Evolutionary conservation across 208 protist genomes (phyloP).

Genomic region (Acanthamoeba lugdunensis): DNA sequence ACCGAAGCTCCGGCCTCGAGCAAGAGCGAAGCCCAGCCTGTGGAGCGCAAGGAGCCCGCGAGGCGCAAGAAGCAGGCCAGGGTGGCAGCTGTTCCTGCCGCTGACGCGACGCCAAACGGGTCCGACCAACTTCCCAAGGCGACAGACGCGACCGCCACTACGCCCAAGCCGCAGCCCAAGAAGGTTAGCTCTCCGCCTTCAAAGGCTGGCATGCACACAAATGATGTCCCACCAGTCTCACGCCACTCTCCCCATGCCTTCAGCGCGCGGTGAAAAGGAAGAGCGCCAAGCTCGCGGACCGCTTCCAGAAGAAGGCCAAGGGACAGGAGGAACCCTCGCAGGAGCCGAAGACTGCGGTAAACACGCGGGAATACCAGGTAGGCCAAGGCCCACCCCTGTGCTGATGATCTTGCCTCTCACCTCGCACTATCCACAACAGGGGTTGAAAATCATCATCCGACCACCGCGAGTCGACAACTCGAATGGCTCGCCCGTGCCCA

Average conservation of each 20-base stretch:
- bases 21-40: background rate
- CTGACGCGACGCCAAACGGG: background rate
- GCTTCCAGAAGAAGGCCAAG: slow-evolving; percentile 32
- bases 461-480: slow-evolving; percentile 1
- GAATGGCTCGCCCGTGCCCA: background rate
- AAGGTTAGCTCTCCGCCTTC: background rate
- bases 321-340: background rate
- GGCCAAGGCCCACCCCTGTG: background rate
- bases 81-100: background rate
- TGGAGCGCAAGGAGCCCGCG: background rate
- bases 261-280: slow-evolving; percentile 25
- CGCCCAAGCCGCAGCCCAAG: background rate
- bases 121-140: background rate
- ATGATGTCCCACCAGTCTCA: background rate
- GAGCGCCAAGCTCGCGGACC: background rate
- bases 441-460: slow-evolving; percentile 37
- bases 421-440: background rate
- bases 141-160: background rate
- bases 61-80: background rate
- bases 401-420: background rate
- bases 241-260: background rate
- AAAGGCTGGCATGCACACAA: background rate
- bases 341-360: background rate
- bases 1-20: slow-evolving; percentile 14
- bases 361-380: slow-evolving; percentile 7